Evolutionary conservation across 495 filamentous ascomycete species (phyloP), one percentile per base, ranked within the genome.

Genomic region (Penicillium subrubescens): DNA sequence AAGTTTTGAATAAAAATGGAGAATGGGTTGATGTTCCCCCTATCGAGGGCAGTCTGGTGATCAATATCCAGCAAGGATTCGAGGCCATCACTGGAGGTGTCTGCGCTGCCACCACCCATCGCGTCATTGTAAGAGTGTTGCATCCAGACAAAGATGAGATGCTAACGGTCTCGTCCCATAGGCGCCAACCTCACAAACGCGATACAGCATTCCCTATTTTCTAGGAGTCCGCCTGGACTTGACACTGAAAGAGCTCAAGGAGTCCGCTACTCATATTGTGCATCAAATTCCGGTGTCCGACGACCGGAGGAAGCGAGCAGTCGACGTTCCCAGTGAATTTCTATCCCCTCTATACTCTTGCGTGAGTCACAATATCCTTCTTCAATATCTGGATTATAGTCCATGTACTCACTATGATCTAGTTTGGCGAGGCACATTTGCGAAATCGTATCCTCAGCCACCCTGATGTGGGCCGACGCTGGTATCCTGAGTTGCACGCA

Each of bases 61-160:
- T 87, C 41, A 87, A 87, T 62, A 81, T 86, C 29, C 93, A 94
- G 6, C 94, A 97, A 73, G 94, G 94, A 1, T 83, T 97, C 34
- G 93, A 97, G 74, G 94, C 94, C 3, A 83, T 97, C 56, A 97
- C 94, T 10, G 88, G 87, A 14, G 94, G 94, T 0, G 90, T 97
- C 8, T 96, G 93, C 71, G 86, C 87, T 46, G 87, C 85, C 50
- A 97, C 93, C 1, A 96, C 93, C 31, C 94, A 97, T 71, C 86
- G 94, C 8, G 94, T 97, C 1, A 73, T 78, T 56, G 79, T 79
- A 69, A 54, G 74, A 65, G 10, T 2, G 11, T 7, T 3, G 6
- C 19, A 2, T 23, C 19, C 10, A 8, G 1, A 46, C 2, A 1
- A 46, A 21, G 2, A 48, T 23, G 1, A 12, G 5, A n/a, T 23